These are phyloP conservation scores for Closterium sp. DNA, from an alignment of 139 green algal genomes.

Conservation along the genomic window DNA sequence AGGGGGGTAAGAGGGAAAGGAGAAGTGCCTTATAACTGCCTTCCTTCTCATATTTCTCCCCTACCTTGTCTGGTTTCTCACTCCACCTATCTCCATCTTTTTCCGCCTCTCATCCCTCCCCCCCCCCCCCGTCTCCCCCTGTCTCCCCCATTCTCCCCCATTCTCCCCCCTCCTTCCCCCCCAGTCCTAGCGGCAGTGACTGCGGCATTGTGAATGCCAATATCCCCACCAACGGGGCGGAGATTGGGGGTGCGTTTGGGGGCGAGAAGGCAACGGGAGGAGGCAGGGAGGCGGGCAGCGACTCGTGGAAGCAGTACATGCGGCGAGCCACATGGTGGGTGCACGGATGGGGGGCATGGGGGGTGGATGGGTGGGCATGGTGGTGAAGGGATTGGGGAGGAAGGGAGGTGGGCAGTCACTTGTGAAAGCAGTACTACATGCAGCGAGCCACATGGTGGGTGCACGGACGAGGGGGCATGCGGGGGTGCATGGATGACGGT, in stretches of 20 bases:
- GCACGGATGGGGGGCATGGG: background rate
- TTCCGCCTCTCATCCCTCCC: background rate
- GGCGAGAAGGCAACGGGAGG: slow-evolving; percentile 49
- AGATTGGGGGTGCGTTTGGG: slow-evolving; percentile 51
- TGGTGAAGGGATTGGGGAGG: background rate
- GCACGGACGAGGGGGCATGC: too few species aligned
- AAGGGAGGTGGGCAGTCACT: too few species aligned
- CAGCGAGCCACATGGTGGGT: too few species aligned
- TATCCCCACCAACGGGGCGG: slow-evolving; percentile 46
- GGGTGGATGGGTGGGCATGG: background rate
- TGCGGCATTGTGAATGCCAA: slow-evolving; percentile 54
- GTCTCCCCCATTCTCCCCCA: background rate
- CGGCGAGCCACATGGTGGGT: slow-evolving; percentile 39
- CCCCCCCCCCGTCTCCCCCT: background rate
- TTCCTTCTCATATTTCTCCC: too few species aligned
- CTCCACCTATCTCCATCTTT: background rate
- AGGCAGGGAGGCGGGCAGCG: slow-evolving; percentile 40
- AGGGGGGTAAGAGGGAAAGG: too few species aligned
- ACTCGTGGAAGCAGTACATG: slow-evolving; percentile 54
- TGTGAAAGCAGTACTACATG: too few species aligned
- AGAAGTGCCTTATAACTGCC: too few species aligned
- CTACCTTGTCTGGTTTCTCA: too few species aligned
- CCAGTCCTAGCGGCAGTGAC: slow-evolving; percentile 24
- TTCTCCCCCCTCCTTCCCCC: background rate
- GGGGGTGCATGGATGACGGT: too few species aligned